Percentiles rank a stretch among this genome's conserved stretches.
phyloP scores from a whole-genome alignment of 2,329 filamentous ascomycete species.

The Aureobasidium sp. region DNA sequence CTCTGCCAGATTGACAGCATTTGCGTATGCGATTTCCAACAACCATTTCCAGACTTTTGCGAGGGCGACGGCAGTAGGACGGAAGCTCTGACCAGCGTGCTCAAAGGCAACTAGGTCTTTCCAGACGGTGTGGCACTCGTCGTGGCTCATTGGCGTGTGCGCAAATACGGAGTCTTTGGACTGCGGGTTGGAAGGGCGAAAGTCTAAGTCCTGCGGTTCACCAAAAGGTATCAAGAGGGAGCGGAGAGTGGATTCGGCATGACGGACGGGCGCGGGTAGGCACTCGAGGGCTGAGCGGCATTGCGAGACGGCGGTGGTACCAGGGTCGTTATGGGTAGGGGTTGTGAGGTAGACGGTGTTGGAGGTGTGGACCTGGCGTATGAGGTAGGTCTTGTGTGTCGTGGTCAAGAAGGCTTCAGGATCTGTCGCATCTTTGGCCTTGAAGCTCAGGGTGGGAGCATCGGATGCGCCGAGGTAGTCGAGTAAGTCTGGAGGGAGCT shows the following conservation, averaged over 20 bases:
- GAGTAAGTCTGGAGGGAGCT: slow-evolving; percentile 51
- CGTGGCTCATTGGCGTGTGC: slow-evolving; percentile 45
- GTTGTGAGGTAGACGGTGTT: slow-evolving; percentile 52
- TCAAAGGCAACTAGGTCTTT: slow-evolving; percentile 47
- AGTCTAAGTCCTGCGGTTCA: slow-evolving; percentile 12
- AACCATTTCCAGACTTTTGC: slow-evolving; percentile 42
- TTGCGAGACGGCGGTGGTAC: slow-evolving; percentile 34
- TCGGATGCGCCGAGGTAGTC: slow-evolving; percentile 44
- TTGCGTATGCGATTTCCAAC: slow-evolving; percentile 33
- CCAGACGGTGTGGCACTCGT: slow-evolving; percentile 45
- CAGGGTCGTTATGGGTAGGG: slow-evolving; percentile 21
- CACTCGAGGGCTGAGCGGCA: slow-evolving; percentile 39
- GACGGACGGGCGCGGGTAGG: slow-evolving; percentile 23
- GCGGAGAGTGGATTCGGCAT: slow-evolving; percentile 30
- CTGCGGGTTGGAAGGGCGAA: slow-evolving; percentile 11
- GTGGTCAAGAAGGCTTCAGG: slow-evolving; percentile 51
- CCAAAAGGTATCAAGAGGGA: slow-evolving; percentile 33
- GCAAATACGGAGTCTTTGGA: slow-evolving; percentile 29
- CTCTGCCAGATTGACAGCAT: slow-evolving; percentile 32
- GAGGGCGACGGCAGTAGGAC: slow-evolving; percentile 36
- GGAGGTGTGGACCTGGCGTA: slow-evolving; percentile 58
- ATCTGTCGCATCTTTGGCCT: slow-evolving; percentile 24
- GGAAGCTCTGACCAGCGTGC: slow-evolving; percentile 19
- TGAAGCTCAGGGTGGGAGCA: slow-evolving; percentile 35
- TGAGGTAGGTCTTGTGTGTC: slow-evolving; percentile 46